These are phyloP conservation scores for Plantago coronopus DNA, from an alignment of 305 asterid genomes.

Conservation along the genomic window DNA sequence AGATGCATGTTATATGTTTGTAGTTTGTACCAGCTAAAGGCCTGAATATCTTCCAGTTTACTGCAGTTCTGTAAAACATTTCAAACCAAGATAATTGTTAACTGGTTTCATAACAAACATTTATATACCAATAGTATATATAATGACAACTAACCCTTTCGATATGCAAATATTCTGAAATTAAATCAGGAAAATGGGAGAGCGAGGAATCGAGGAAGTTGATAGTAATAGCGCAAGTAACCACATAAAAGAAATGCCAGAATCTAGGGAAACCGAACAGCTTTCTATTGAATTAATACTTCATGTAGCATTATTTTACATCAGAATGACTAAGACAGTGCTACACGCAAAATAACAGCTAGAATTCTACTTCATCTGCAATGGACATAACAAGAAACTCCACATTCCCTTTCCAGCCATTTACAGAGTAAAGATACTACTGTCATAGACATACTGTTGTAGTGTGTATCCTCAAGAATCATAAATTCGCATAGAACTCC, in stretches of 20 bases:
- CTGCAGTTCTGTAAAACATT: background rate
- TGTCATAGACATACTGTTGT: background rate
- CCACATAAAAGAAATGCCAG: too few relatives aligned
- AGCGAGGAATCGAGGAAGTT: too few relatives aligned
- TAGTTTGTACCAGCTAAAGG: background rate
- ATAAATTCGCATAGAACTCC: slow-evolving; percentile 60
- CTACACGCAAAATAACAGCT: background rate
- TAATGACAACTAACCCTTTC: background rate
- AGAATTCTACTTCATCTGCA: background rate
- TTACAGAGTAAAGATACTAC: slow-evolving; percentile 1
- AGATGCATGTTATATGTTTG: background rate
- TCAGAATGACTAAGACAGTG: too few relatives aligned
- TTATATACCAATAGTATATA: background rate
- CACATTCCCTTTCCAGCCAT: slow-evolving; percentile 1
- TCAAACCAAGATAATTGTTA: background rate
- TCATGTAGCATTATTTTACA: too few relatives aligned
- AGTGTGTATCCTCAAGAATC: slow-evolving; percentile 48
- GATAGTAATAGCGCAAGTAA: too few relatives aligned
- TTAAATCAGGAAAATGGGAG: too few relatives aligned
- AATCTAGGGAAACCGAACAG: too few relatives aligned
- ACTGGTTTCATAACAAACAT: background rate
- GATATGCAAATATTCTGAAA: background rate
- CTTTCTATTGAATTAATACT: too few relatives aligned
- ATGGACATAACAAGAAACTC: background rate
- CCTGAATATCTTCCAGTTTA: slow-evolving; percentile 8